Percentiles rank a stretch among this genome's conserved stretches.
These are phyloP conservation scores for Tuber indicum DNA, from an alignment of 495 filamentous ascomycete genomes.

Conservation along the genomic window DNA sequence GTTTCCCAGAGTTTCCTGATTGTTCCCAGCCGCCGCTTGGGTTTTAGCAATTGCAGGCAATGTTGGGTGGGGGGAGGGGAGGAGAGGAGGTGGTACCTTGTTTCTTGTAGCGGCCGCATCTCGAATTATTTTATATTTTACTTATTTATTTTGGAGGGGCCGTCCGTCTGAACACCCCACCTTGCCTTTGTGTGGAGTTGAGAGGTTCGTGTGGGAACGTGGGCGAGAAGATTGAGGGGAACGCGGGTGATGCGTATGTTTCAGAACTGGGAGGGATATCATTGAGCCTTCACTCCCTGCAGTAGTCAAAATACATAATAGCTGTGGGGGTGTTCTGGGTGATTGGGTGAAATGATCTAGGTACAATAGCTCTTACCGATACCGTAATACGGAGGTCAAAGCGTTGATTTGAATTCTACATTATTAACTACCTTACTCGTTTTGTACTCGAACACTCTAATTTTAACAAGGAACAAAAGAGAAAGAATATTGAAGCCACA, in stretches of 20 bases:
- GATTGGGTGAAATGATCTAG: background rate
- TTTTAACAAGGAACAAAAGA: background rate
- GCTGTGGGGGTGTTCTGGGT: background rate
- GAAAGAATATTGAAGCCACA: background rate
- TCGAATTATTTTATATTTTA: conserved; percentile 25
- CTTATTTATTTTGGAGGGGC: conserved; percentile 13
- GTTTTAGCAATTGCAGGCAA: background rate
- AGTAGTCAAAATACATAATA: background rate
- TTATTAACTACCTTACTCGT: background rate
- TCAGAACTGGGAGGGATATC: conserved; percentile 1
- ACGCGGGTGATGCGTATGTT: conserved; percentile 12
- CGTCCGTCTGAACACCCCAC: conserved; percentile 12
- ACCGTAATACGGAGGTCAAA: background rate
- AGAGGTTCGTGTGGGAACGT: conserved; percentile 1
- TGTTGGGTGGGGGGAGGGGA: background rate
- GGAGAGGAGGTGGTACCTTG: conserved; percentile 15
- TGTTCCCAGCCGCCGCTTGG: background rate
- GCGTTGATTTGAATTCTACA: background rate
- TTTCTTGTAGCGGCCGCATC: conserved; percentile 23
- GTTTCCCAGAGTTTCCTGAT: conserved; percentile 32
- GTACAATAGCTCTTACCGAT: background rate
- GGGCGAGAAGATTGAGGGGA: conserved; percentile 7
- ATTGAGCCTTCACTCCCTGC: background rate
- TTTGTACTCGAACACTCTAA: background rate
- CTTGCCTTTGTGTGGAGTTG: conserved; percentile 9